Percentiles rank a stretch among this genome's conserved stretches.
These are phyloP conservation scores for Talaromyces amestolkiae DNA, from an alignment of 2,329 filamentous ascomycete genomes.

Conservation along the genomic window DNA sequence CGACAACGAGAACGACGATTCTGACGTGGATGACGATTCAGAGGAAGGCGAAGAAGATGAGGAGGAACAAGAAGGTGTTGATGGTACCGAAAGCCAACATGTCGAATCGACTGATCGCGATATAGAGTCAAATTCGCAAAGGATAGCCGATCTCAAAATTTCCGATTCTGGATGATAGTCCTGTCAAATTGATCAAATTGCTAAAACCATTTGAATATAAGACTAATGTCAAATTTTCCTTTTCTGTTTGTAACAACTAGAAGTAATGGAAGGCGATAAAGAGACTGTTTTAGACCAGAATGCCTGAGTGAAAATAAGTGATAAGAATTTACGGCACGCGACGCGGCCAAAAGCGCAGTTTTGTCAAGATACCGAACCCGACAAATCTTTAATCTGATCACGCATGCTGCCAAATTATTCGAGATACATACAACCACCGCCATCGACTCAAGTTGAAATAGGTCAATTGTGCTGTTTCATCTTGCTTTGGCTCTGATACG, in stretches of 20 bases:
- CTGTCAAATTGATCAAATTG: neutral
- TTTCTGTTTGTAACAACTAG: neutral
- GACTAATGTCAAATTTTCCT: neutral
- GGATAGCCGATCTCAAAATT: slow-evolving; percentile 33
- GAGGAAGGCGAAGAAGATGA: slow-evolving; percentile 20
- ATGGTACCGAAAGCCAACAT: neutral
- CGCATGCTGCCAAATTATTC: neutral
- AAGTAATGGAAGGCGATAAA: too few species aligned
- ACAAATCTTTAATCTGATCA: slow-evolving; percentile 2
- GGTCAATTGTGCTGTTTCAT: neutral
- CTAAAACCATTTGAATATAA: neutral
- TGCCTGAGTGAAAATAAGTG: neutral
- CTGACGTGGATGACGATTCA: slow-evolving; percentile 29
- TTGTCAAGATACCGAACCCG: slow-evolving; percentile 5
- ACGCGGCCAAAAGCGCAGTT: slow-evolving; percentile 37
- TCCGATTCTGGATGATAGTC: slow-evolving; percentile 24
- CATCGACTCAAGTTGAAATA: neutral
- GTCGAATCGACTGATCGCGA: slow-evolving; percentile 19
- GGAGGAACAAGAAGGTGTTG: slow-evolving; percentile 4
- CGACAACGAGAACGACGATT: slow-evolving; percentile 41
- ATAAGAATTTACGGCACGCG: slow-evolving; percentile 28
- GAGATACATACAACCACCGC: neutral
- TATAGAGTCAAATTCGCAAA: slow-evolving; percentile 30
- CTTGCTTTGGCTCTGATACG: neutral
- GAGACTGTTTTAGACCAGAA: too few species aligned